A percentile compares a stretch with the other conserved stretches of the same genome.
Conservation (phyloP, 2,329 filamentous ascomycete genomes). For the Fusarium sp. region DNA sequence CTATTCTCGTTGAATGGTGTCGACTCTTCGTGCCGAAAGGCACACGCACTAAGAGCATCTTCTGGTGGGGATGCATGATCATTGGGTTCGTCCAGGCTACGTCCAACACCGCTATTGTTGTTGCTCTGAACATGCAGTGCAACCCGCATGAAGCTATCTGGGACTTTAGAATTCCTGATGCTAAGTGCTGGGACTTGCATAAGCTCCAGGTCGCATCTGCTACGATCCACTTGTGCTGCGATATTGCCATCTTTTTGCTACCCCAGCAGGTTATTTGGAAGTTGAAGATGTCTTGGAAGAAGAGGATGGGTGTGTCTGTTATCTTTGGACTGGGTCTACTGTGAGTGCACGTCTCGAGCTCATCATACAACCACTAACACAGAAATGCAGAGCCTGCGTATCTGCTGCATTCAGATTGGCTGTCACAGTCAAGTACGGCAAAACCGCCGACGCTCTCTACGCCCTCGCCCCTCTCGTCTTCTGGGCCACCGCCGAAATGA, state of each 20-base stretch:
- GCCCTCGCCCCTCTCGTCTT: background rate
- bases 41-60: slow-evolving; percentile 33
- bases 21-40: slow-evolving; percentile 47
- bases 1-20: slow-evolving; percentile 57
- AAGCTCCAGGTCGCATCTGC: background rate
- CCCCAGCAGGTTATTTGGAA: slow-evolving; percentile 47
- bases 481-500: slow-evolving; percentile 14
- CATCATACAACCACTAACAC: background rate
- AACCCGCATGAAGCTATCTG: slow-evolving; percentile 4
- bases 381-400: background rate
- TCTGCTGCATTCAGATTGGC: background rate
- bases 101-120: background rate
- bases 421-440: slow-evolving; percentile 1
- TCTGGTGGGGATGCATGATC: slow-evolving; percentile 49
- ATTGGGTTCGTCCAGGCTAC: slow-evolving; percentile 46
- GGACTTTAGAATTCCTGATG: background rate
- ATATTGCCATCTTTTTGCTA: slow-evolving; percentile 44
- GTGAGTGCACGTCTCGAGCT: background rate
- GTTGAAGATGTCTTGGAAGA: slow-evolving; percentile 44
- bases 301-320: slow-evolving; percentile 45
- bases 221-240: slow-evolving; percentile 12
- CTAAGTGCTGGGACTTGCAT: slow-evolving; percentile 6
- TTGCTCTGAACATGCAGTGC: slow-evolving; percentile 11
- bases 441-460: background rate
- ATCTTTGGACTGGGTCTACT: slow-evolving; percentile 40